phyloP scores from a whole-genome alignment of 352 stramenopile species.

The Phytophthora cryptogea region DNA sequence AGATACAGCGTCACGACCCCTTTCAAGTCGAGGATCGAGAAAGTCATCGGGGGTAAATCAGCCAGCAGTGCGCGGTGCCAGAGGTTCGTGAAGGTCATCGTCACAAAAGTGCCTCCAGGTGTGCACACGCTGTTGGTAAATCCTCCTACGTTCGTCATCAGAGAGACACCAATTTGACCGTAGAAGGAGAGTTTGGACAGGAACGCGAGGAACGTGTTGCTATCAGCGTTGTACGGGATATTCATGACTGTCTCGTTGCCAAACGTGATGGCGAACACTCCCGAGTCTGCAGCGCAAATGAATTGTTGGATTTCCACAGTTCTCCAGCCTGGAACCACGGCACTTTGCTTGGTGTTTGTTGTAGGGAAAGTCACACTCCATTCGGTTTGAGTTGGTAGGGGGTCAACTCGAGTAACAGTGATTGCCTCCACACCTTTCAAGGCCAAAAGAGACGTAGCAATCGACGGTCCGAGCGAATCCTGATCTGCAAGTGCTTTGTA shows the following conservation, averaged over 20 bases:
- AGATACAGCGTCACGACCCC: slow-evolving; percentile 52
- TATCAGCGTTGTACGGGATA: slow-evolving; percentile 64
- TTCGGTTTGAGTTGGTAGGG: slow-evolving; percentile 35
- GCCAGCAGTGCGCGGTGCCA: slow-evolving; percentile 56
- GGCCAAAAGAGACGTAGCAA: slow-evolving; percentile 50
- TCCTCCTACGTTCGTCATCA: slow-evolving; percentile 33
- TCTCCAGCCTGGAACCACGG: slow-evolving; percentile 55
- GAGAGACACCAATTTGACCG: slow-evolving; percentile 48
- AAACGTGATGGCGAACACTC: slow-evolving; percentile 64
- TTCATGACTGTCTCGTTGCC: slow-evolving; percentile 52
- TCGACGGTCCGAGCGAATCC: slow-evolving; percentile 52
- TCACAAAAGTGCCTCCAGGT: slow-evolving; percentile 60
- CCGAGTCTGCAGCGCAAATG: slow-evolving; percentile 69
- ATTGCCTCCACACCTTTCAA: slow-evolving; percentile 44
- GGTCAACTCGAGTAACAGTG: slow-evolving; percentile 41
- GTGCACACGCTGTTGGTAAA: slow-evolving; percentile 51
- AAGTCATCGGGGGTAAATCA: slow-evolving; percentile 65
- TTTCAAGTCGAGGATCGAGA: slow-evolving; percentile 59
- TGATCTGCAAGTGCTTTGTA: slow-evolving; percentile 52
- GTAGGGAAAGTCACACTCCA: slow-evolving; percentile 62
- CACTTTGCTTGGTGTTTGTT: slow-evolving; percentile 54
- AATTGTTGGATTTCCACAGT: slow-evolving; percentile 78
- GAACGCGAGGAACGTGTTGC: slow-evolving; percentile 54
- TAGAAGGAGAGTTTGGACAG: slow-evolving; percentile 52
- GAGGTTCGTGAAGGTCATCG: slow-evolving; percentile 56